Percentiles rank a stretch among this genome's conserved stretches.
Conservation (phyloP, 257 asterid genomes). For the Sherardia arvensis region DNA sequence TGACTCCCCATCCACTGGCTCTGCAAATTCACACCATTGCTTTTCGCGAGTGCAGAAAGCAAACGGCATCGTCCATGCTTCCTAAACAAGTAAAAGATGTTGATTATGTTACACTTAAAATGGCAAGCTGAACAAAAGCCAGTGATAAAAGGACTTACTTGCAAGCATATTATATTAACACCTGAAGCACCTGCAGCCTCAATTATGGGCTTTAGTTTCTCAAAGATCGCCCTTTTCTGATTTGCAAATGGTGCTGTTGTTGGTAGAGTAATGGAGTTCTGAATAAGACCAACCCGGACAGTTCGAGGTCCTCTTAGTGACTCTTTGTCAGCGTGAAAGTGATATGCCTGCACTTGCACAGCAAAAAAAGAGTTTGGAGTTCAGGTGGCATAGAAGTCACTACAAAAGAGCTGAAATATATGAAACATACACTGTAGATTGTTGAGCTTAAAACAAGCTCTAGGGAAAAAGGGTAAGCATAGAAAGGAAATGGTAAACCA, state of each 20-base stretch:
- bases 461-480: background rate
- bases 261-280: conserved; percentile 62
- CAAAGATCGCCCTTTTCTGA: conserved; percentile 68
- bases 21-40: conserved; percentile 94
- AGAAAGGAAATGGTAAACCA: background rate
- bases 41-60: conserved; percentile 98
- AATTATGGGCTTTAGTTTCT: conserved; percentile 61
- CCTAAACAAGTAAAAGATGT: conserved; percentile 32
- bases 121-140: background rate
- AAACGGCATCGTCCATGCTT: conserved; percentile 99
- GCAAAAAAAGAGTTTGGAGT: background rate
- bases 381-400: background rate
- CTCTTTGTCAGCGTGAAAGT: conserved; percentile 65
- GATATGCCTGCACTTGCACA: conserved; percentile 48
- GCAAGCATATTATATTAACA: conserved; percentile 80
- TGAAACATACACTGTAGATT: background rate
- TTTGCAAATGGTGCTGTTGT: conserved; percentile 63
- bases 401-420: background rate
- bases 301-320: conserved; percentile 62
- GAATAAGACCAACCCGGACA: conserved; percentile 90
- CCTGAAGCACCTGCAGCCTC: conserved; percentile 90
- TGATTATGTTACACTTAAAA: conserved; percentile 10
- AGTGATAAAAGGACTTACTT: conserved; percentile 40
- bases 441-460: background rate
- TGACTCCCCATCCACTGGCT: conserved; percentile 90